These are phyloP conservation scores for Colletotrichum godetiae DNA, from an alignment of 2,329 filamentous ascomycete species.

Conservation along the genomic window DNA sequence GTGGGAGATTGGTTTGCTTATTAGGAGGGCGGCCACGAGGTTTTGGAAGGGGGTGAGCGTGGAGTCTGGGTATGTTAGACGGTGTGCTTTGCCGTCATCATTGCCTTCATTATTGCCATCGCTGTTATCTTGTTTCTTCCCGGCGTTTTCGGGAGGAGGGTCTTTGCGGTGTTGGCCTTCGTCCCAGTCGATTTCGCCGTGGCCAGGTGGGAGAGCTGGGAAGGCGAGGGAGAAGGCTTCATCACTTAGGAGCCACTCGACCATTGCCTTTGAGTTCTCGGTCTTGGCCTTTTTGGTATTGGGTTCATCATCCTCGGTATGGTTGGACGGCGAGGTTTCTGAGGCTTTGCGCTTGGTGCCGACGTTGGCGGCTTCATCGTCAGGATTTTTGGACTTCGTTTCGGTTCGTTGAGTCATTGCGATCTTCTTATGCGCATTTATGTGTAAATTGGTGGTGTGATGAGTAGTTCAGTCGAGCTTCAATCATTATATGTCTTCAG, in stretches of 20 bases:
- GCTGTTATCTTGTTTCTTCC: not conserved
- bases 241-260: not conserved
- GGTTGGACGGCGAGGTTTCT: too few species aligned
- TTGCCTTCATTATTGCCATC: not conserved
- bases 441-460: not conserved
- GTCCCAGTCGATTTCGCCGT: slow-evolving; percentile 23
- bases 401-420: not conserved
- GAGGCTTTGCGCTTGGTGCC: slow-evolving; percentile 14
- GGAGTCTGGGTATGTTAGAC: slow-evolving; percentile 16
- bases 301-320: not conserved
- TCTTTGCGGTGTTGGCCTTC: not conserved
- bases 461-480: too few species aligned
- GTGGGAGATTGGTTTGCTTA: slow-evolving; percentile 56
- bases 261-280: too few species aligned
- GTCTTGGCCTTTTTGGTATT: not conserved
- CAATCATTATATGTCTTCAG: not conserved
- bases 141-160: slow-evolving; percentile 5
- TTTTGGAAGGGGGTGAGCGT: slow-evolving; percentile 55
- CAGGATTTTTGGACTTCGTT: not conserved
- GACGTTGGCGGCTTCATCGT: not conserved
- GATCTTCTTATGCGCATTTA: not conserved
- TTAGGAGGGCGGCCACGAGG: slow-evolving; percentile 53
- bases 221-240: slow-evolving; percentile 8
- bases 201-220: not conserved
- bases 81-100: not conserved